These are phyloP conservation scores for Dryas alaskensis DNA, from an alignment of 306 rosid genomes.

Conservation along the genomic window DNA sequence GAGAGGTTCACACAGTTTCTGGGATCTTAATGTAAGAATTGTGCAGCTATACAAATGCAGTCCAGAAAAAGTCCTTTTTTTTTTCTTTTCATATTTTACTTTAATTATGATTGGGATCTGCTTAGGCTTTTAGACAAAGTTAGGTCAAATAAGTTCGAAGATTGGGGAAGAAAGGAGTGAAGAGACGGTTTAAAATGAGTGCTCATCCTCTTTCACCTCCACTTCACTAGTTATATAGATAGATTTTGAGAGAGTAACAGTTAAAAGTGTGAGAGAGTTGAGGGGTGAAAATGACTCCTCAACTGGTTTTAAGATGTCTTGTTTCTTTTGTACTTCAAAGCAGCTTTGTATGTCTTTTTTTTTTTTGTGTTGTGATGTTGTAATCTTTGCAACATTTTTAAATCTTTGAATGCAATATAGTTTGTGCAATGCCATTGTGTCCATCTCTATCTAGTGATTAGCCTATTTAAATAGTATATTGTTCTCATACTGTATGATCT, in stretches of 20 bases:
- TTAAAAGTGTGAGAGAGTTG: conserved; percentile 29
- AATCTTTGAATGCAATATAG: conserved; percentile 30
- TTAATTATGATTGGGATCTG: conserved; percentile 52
- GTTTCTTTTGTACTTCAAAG: conserved; percentile 37
- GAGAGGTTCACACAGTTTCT: conserved; percentile 34
- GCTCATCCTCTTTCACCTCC: conserved; percentile 99
- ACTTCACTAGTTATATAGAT: conserved; percentile 59
- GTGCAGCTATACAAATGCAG: conserved; percentile 73
- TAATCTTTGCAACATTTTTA: conserved; percentile 60
- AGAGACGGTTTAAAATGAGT: conserved; percentile 70
- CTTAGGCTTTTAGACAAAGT: conserved; percentile 44
- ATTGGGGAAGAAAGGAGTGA: conserved; percentile 88
- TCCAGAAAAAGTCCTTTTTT: conserved; percentile 33
- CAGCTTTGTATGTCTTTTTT: conserved; percentile 41
- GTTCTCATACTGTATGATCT: no score
- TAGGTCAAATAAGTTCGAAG: conserved; percentile 57
- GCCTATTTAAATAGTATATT: no score
- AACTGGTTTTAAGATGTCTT: conserved; percentile 37
- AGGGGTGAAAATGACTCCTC: conserved; percentile 48
- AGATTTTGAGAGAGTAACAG: conserved; percentile 42
- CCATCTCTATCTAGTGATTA: background rate
- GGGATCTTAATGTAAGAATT: conserved; percentile 47
- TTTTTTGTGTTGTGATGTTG: conserved; percentile 53
- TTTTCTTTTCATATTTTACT: conserved; percentile 26
- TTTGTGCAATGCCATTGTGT: conserved; percentile 35